Conservation (phyloP, 225 moss, liverwort and hornwort genomes). For the Asterella californica region DNA sequence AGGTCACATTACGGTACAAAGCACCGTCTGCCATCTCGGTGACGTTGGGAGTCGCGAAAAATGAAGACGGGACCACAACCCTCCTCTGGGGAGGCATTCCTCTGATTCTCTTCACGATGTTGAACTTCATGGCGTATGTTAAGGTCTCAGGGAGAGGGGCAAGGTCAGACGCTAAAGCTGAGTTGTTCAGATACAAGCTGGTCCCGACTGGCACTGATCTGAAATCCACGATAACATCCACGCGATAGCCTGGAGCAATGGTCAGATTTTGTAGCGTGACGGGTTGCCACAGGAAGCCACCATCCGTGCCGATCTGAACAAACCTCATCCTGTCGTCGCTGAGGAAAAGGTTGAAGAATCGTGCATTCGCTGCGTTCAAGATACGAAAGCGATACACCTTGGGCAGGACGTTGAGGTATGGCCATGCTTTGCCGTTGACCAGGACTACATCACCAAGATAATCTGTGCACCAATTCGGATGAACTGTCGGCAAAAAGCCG, state of each 20-base stretch:
- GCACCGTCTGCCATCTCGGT: neutral
- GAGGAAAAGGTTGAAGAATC: slow-evolving; percentile 43
- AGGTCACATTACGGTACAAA: neutral
- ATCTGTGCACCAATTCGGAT: slow-evolving; percentile 58
- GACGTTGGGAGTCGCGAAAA: neutral
- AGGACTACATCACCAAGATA: slow-evolving; percentile 54
- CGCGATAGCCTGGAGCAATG: slow-evolving; percentile 47
- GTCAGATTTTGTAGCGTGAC: slow-evolving; percentile 15
- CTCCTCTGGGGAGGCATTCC: neutral
- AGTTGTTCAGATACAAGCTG: slow-evolving; percentile 51
- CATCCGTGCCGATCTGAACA: slow-evolving; percentile 56
- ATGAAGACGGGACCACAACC: neutral
- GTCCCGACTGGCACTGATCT: slow-evolving; percentile 2
- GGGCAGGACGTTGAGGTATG: slow-evolving; percentile 34
- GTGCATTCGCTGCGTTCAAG: slow-evolving; percentile 46
- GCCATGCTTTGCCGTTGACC: slow-evolving; percentile 62
- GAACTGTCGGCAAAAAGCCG: slow-evolving; percentile 28
- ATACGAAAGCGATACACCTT: slow-evolving; percentile 24
- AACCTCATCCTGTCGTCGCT: slow-evolving; percentile 31
- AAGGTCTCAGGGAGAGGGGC: slow-evolving; percentile 26
- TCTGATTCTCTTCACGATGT: slow-evolving; percentile 4
- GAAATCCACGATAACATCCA: slow-evolving; percentile 58
- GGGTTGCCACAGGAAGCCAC: slow-evolving; percentile 35
- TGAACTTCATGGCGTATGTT: slow-evolving; percentile 43
- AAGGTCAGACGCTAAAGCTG: slow-evolving; percentile 14